Base-by-base conservation (phyloP, 306 rosid genomes). In the Fagus sylvatica region DNA sequence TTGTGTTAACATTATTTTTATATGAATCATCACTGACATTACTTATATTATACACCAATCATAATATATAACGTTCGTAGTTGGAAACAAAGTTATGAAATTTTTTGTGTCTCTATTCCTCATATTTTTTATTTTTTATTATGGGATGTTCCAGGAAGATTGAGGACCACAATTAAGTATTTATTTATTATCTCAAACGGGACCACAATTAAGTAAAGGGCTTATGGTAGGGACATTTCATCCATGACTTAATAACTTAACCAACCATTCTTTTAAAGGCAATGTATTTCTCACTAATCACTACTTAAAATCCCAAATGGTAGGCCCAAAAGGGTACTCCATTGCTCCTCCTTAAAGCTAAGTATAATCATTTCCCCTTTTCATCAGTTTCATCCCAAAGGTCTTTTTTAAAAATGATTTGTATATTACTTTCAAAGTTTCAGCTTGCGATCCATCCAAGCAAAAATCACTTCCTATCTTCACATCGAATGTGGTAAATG, bases 341-440 rank as follows among this genome's bases (percentile, higher is more conserved):
- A 75, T 93, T 93, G 96, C 97, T 87, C 98, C 96, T 90, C 87
- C 97, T 90, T 90, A 90, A 94, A 94, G 96, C 91, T 91, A 94
- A 88, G 84, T 84, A 84, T 85, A 89, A 84, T 90, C 80, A 88
- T 89, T 84, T 81, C 80, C 77, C 74, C 84, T 81, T 84, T 84
- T 69, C 80, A 78, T 46, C 51, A 15, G 51, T 55, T 69, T 85
- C 86, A 72, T 84, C 86, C 75, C 55, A 85, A 84, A 75, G 73
- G 75, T 80, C 78, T 82, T 80, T 85, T 78, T 69, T n/a, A 84
- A 74, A 81, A 84, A 84, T 89, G 72, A 88, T 84, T 83, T 85
- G 80, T 80, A 84, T 73, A 89, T 90, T 86, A 85, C 75, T 85
- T 91, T 83, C 79, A 85, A 91, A 89, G 87, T 77, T 90, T 88